Evolutionary conservation across 2,329 filamentous ascomycete species (phyloP).

Genomic region (Pseudogymnoascus sp.): DNA sequence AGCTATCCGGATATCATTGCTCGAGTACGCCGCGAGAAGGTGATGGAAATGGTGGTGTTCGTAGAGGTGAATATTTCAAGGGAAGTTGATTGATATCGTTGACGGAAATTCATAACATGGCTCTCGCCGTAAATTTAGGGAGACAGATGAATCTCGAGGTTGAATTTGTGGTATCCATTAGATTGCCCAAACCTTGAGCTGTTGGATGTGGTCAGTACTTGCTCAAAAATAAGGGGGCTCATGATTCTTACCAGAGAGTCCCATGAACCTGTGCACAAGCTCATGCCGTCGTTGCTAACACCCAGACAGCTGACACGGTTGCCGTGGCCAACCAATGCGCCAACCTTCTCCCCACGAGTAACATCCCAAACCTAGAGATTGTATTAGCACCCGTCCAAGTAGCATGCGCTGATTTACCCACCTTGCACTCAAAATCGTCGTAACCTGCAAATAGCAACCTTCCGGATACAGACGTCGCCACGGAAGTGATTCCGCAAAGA

Average conservation of each 20-base stretch:
- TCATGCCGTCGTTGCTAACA: conserved; percentile 98
- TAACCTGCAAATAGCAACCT: conserved; percentile 94
- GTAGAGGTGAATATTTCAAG: conserved; percentile 2
- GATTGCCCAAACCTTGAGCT: conserved; percentile 82
- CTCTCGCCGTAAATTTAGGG: conserved; percentile 8
- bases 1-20: conserved; percentile 9
- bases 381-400: conserved; percentile 12
- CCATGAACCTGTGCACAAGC: conserved; percentile 98
- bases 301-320: conserved; percentile 98
- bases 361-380: conserved; percentile 86
- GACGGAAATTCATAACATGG: conserved; percentile 2
- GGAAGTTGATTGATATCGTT: conserved; percentile 2
- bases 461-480: conserved; percentile 94
- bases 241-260: conserved; percentile 78
- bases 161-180: conserved; percentile 15
- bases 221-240: conserved; percentile 7
- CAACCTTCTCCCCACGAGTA: conserved; percentile 91
- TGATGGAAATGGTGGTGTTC: conserved; percentile 7
- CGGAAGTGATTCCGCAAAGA: conserved; percentile 94
- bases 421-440: conserved; percentile 99
- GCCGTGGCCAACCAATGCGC: conserved; percentile 92
- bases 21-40: conserved; percentile 9
- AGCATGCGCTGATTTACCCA: conserved; percentile 36
- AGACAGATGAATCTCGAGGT: conserved; percentile 15
- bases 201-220: conserved; percentile 27